Base-by-base conservation (phyloP, 768 basidiomycete genomes). In the Suillus subalutaceus region DNA sequence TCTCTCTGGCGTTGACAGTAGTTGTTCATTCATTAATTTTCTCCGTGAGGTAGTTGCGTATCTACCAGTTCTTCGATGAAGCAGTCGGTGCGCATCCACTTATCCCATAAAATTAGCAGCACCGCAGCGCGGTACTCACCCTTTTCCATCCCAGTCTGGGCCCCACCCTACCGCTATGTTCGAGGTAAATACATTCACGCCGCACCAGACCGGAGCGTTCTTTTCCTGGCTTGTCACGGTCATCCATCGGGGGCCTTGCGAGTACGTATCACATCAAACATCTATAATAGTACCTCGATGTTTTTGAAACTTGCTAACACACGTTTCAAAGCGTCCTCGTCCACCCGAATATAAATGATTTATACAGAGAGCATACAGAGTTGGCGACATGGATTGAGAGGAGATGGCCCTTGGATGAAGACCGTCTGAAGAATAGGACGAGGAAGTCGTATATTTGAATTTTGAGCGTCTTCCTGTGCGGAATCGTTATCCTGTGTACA, bases 111-210 rank as follows among this genome's bases (percentile, higher is more conserved):
- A 13, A 48, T 13, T 15, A 26, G 46, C 20, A 8, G 3, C 9
- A 18, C 69, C 37, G 37, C 40, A 20, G 68, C 58, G 18, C 50
- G 7, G 8, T 3, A 26, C 38, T 26, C 67, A 40, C 23, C 23
- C 38, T 18, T 40, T 23, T 58, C 7, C n/a, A 9, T 50, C 16
- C 48, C 15, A 76, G 26, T 26, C 26, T 26, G 90, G 89, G 80
- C 90, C 89, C 0, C 90, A 91, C 69, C 86, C 89, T 0, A 85
- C 84, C 12, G 83, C 87, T 9, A 90, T 90, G 89, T 91, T 90
- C 70, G 85, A 91, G 72, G 83, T 90, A 66, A 86, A 91, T 71
- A 86, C 84, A 1, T 86, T 87, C 75, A 86, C 71, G 43, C 89
- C 90, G 10, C 87, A 87, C 69, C 86, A 90, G 71, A 90, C 88